Base-by-base conservation (phyloP, 148 eudicot genomes). In the Rhododendron simsii region DNA sequence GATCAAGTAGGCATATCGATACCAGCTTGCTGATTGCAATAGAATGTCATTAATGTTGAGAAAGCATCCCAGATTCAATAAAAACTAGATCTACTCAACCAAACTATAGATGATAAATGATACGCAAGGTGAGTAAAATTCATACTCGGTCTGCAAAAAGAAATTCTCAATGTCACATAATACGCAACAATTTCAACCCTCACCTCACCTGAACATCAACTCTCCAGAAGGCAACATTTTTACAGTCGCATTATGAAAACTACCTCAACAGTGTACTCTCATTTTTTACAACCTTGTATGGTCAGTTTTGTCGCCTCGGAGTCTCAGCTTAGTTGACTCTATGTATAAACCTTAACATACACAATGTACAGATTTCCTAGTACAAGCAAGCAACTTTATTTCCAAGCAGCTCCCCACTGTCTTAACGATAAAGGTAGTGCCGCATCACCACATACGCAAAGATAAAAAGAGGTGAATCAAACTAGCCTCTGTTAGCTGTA, bases 351-450 rank as follows among this genome's bases (percentile, higher is more conserved):
- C 90, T 83, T 87, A 86, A 88, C 86, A 96, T 94, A 95, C 94
- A 90, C 89, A 91, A 94, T 94, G 91, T 96, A 96, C 98, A 96
- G 87, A 86, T 67, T 94, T 89, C 88, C 89, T 90, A 92, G 91
- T 92, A 93, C 91, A 94, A 84, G 88, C 88, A 89, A 89, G 76
- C 92, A 83, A 77, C 82, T 92, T 96, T 93, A 93, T 96, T 94
- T 87, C 90, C 88, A 89, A 87, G 87, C 92, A 90, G 87, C 94
- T 78, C 87, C 87, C 44, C 84, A 86, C 85, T 50, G 80, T 76
- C 33, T 85, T 59, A 79, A 57, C 74, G 76, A 76, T 69, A 80
- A 59, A 65, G 82, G 88, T 33, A 85, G 89, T 87, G 92, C 90
- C 73, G 87, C 83, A 82, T 75, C 87, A 82, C 88, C 71, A 74